Conservation (phyloP, 805 yeast genomes). For the Lipomyces kockii region DNA sequence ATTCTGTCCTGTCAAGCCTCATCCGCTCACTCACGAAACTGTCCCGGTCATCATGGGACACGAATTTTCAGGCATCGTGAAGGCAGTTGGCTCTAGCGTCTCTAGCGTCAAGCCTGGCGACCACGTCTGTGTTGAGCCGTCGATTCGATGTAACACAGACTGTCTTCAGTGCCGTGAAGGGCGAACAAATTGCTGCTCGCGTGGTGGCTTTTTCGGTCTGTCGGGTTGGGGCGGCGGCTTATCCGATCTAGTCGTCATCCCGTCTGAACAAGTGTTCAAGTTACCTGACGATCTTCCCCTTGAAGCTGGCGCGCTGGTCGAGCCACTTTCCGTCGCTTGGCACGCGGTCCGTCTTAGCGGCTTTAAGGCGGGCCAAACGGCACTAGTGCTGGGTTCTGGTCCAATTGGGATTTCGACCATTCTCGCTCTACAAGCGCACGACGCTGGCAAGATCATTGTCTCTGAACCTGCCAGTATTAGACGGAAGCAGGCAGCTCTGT, state of each 20-base stretch:
- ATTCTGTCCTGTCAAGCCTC: slow-evolving; percentile 51
- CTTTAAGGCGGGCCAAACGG: slow-evolving; percentile 52
- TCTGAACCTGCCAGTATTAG: slow-evolving; percentile 57
- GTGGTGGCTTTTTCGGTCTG: slow-evolving; percentile 57
- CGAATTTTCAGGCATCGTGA: slow-evolving; percentile 56
- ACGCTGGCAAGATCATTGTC: slow-evolving; percentile 52
- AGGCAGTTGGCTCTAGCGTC: slow-evolving; percentile 55
- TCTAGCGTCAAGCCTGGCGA: slow-evolving; percentile 55
- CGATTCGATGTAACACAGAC: slow-evolving; percentile 55
- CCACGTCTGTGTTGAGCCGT: slow-evolving; percentile 66
- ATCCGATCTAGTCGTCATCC: slow-evolving; percentile 55
- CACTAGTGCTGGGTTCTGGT: slow-evolving; percentile 60
- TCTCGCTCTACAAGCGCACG: slow-evolving; percentile 56
- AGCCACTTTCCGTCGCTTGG: slow-evolving; percentile 65
- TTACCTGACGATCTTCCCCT: slow-evolving; percentile 51
- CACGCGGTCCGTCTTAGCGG: slow-evolving; percentile 56
- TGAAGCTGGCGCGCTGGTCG: slow-evolving; percentile 58
- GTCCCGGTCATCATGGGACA: slow-evolving; percentile 60
- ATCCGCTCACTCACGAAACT: slow-evolving; percentile 50
- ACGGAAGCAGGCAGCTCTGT: slow-evolving; percentile 46
- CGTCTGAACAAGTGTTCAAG: slow-evolving; percentile 49
- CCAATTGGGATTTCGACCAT: slow-evolving; percentile 59
- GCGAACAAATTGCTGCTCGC: slow-evolving; percentile 57
- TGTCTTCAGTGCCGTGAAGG: slow-evolving; percentile 60
- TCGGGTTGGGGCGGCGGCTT: slow-evolving; percentile 64